Percentiles rank a stretch among this genome's conserved stretches.
Conservation (phyloP, 2,329 filamentous ascomycete species). For the Fusarium sp. region DNA sequence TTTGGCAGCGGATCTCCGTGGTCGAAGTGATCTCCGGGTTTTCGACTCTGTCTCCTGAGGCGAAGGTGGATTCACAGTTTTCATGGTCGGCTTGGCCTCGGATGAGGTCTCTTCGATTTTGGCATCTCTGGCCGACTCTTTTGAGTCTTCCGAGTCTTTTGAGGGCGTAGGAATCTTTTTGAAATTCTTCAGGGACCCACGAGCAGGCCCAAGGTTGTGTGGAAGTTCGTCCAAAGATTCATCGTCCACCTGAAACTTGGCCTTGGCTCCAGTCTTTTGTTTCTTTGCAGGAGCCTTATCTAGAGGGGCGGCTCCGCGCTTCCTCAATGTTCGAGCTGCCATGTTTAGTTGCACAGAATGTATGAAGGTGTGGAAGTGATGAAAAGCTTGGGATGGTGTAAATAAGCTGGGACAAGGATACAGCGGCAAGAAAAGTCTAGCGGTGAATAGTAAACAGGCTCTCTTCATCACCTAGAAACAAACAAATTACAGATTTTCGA, state of each 20-base stretch:
- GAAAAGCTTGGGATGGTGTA: neutral
- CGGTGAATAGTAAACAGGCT: neutral
- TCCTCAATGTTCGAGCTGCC: slow-evolving; percentile 28
- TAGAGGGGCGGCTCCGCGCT: slow-evolving; percentile 4
- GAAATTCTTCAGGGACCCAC: neutral
- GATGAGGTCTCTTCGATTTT: slow-evolving; percentile 7
- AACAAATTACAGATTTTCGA: too few relatives aligned
- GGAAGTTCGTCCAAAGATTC: slow-evolving; percentile 25
- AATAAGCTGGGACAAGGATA: neutral
- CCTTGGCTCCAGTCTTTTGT: slow-evolving; percentile 6
- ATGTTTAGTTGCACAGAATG: slow-evolving; percentile 6
- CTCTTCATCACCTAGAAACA: slow-evolving; percentile 9
- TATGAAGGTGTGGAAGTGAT: neutral
- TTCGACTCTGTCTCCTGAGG: neutral
- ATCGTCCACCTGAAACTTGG: neutral
- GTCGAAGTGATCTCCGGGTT: slow-evolving; percentile 27
- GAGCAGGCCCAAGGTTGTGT: slow-evolving; percentile 34
- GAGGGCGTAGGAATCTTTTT: neutral
- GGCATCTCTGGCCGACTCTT: neutral
- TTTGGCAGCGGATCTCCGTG: slow-evolving; percentile 17
- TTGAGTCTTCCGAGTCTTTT: neutral
- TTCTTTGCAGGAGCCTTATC: slow-evolving; percentile 4
- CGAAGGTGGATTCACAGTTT: neutral
- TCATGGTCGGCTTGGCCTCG: neutral
- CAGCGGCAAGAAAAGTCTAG: neutral